Evolutionary conservation across 177 flowering plant species (phyloP).

Genomic region (Viscum album): DNA sequence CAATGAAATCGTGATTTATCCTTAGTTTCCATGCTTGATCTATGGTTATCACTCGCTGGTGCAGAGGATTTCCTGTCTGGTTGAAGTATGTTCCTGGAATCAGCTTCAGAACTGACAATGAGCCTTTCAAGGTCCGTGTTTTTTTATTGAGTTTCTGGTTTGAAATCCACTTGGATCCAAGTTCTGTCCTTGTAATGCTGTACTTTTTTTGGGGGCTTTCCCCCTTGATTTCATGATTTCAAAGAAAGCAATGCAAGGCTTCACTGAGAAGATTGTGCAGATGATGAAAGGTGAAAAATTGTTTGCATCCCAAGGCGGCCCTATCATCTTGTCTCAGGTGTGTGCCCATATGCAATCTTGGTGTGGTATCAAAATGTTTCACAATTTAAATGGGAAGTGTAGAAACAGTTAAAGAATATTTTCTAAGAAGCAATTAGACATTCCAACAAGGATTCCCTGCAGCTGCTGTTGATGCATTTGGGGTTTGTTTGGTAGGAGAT

Average conservation of each 20-base stretch:
- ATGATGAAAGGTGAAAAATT: slow-evolving; percentile 76
- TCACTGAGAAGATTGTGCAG: slow-evolving; percentile 75
- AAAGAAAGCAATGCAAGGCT: slow-evolving; percentile 90
- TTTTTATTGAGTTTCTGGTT: too few relatives aligned
- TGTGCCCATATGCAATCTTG: too few relatives aligned
- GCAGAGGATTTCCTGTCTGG: slow-evolving; percentile 98
- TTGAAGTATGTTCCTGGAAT: slow-evolving; percentile 93
- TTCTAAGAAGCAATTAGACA: too few relatives aligned
- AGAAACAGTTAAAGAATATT: too few relatives aligned
- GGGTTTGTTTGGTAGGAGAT: too few relatives aligned
- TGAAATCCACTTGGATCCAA: background rate
- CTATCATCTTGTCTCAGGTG: slow-evolving; percentile 96
- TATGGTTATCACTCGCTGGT: slow-evolving; percentile 9
- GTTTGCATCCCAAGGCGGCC: slow-evolving; percentile 92
- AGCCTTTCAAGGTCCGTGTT: slow-evolving; percentile 90
- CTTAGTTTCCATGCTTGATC: background rate
- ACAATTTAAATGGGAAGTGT: too few relatives aligned
- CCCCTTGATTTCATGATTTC: background rate
- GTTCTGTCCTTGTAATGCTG: background rate
- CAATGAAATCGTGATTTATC: background rate
- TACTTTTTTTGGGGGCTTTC: too few relatives aligned
- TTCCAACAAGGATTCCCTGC: too few relatives aligned
- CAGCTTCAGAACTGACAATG: slow-evolving; percentile 89
- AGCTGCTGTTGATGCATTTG: too few relatives aligned
- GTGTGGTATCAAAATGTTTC: too few relatives aligned